Evolutionary conservation across 192 early-diverging fungal species (phyloP).

Genomic region (Bifiguratus adelaidae): DNA sequence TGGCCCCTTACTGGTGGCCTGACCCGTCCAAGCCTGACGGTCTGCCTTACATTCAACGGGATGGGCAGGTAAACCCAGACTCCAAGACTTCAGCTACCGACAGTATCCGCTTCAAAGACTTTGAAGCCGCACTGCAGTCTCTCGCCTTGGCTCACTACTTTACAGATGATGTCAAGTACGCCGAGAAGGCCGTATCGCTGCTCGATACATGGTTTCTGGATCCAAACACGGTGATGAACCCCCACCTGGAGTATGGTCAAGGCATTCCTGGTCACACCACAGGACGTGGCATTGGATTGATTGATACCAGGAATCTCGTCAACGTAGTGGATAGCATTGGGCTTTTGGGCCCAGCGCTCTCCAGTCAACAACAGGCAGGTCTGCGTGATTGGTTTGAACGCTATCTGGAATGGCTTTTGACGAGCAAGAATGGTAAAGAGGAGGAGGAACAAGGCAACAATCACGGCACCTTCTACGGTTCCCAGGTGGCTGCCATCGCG

Average conservation of each 20-base stretch:
- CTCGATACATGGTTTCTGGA: conserved; percentile 2
- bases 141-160: conserved; percentile 1
- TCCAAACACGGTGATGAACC: background rate
- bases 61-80: conserved; percentile 5
- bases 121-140: background rate
- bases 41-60: background rate
- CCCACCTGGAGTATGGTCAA: conserved; percentile 1
- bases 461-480: conserved; percentile 4
- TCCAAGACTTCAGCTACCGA: background rate
- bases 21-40: background rate
- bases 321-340: background rate
- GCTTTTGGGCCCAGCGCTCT: background rate
- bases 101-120: background rate
- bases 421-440: background rate
- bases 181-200: background rate
- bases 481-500: background rate
- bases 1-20: conserved; percentile 7
- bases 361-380: background rate
- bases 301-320: background rate
- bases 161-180: conserved; percentile 1
- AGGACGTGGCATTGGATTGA: background rate
- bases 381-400: background rate
- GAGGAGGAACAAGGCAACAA: background rate
- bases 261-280: background rate
- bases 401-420: background rate